Evolutionary conservation across 2,329 filamentous ascomycete species (phyloP), one percentile per base, ranked within the genome.

Genomic region (Mycosphaerella arachidis): DNA sequence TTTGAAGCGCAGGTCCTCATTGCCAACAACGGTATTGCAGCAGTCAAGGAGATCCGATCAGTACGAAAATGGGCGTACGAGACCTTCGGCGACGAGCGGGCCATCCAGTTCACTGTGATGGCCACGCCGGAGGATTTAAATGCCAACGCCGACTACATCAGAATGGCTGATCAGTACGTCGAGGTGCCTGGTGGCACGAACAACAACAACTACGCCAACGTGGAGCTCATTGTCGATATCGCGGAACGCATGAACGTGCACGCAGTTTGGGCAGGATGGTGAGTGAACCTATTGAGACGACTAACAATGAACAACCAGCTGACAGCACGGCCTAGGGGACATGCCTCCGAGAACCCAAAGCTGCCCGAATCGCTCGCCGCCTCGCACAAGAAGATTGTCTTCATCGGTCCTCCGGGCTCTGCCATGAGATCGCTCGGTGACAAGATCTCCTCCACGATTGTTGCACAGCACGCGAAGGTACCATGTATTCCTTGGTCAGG

Each of bases 31-130:
- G 94, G 94, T 84, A 99, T 99, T 77, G 94, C 94, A 55, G 94
- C 94, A 74, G 94, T 99, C 77, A 99, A 99, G 80, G 94, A 99
- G 79, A 99, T 99, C 75, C 88, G 94, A 77, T 97, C 93, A 61
- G 93, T 99, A 74, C 90, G 94, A 78, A 99, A 97, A 92, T 99
- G 94, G 94, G 94, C 94, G 63, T 99, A 99, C 86, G 94, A 99
- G 81, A 96, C 91, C 7, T 99, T 99, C 75, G 93, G 94, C 80
- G 92, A 99, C 79, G 94, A 99, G 82, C 86, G 90, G 73, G 94
- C 93, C 71, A 97, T 99, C 74, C 92, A 97, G 75, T 99, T 99
- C 81, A 99, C 94, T 65, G 94, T 99, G 75, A 99, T 99, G 94
- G 94, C 94, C 70, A 99, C 94, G 43, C 94, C 94, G 53, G 94